Evolutionary conservation across 2,329 filamentous ascomycete species (phyloP).

Genomic region (Tolypocladium tundrense): DNA sequence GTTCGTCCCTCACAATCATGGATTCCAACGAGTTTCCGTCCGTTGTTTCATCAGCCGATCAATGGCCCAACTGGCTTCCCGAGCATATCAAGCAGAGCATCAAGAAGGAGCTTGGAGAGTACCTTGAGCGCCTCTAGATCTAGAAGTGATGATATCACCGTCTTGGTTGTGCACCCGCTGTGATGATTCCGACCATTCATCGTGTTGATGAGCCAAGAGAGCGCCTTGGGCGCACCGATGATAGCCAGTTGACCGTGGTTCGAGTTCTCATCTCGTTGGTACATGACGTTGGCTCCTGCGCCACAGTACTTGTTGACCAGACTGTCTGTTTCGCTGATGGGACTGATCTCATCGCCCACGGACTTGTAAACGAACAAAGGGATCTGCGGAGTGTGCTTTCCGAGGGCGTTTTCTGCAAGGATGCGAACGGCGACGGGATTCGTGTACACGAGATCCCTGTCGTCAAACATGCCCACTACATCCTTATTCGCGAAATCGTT

Average conservation of each 20-base stretch:
- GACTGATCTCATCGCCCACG: slow-evolving; percentile 22
- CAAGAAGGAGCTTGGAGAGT: background rate
- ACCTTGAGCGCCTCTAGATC: background rate
- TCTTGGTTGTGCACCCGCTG: background rate
- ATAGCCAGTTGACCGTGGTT: background rate
- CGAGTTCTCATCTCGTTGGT: slow-evolving; percentile 8
- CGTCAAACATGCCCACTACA: slow-evolving; percentile 28
- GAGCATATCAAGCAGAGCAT: background rate
- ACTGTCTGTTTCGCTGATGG: slow-evolving; percentile 30
- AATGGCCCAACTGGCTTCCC: background rate
- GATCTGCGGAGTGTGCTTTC: slow-evolving; percentile 30
- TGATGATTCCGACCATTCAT: background rate
- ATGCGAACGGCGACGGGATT: slow-evolving; percentile 12
- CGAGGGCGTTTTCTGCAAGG: slow-evolving; percentile 14
- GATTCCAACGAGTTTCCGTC: background rate
- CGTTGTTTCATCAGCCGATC: background rate
- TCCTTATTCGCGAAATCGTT: slow-evolving; percentile 13
- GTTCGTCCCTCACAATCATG: no score
- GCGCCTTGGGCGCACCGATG: background rate
- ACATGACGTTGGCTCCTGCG: slow-evolving; percentile 28
- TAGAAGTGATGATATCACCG: background rate
- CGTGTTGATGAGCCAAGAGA: background rate
- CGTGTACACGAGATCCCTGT: slow-evolving; percentile 16
- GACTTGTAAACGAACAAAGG: slow-evolving; percentile 42
- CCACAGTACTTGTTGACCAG: slow-evolving; percentile 31